Base-by-base conservation (phyloP, 768 basidiomycete genomes). In the Tylopilus rubrobrunneus region DNA sequence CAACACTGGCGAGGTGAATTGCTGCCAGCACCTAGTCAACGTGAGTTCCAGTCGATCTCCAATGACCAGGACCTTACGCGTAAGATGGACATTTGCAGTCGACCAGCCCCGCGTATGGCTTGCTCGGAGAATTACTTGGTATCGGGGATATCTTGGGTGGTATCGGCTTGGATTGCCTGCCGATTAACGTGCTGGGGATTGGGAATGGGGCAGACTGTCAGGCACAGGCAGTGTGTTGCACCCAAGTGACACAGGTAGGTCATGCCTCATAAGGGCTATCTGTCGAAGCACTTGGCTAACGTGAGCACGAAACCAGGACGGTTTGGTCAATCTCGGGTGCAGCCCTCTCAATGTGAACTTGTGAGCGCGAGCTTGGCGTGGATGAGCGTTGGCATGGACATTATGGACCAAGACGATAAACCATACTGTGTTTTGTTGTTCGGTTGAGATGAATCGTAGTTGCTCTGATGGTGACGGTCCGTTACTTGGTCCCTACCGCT, bases 251-350 rank as follows among this genome's bases (percentile, higher is more conserved):
- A 1, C 39, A 56, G 40, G 62, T 60, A 21, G 27, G 56, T 47
- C 1, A 10, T 9, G 19, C 31, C 23, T 28, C 3, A 19, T 33
- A 19, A 29, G 15, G 34, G 9, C 19, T n/a, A n/a, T 2, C 15
- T n/a, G 25, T 3, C 15, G 15, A 28, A 12, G 27, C 3, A 0
- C 12, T 23, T 21, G 27, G 39, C 53, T 49, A 19, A 57, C 39
- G 7, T 23, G 2, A 21, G 34, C 27, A 6, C 27, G 2, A 14
- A 33, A 0, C 5, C 23, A 64, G 62, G 21, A 21, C 11, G 54
- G 54, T 25, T 5, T 56, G 10, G 6, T 64, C 56, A 56, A 57
- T 7, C 0, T 58, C 7, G 59, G 62, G 19, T 63, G 62, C 55
- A 60, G 10, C 48, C 62, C 62, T 42, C 10, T 63, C 45, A 49